Evolutionary conservation across 2,329 filamentous ascomycete species (phyloP).

Genomic region (Talaromyces sp.): DNA sequence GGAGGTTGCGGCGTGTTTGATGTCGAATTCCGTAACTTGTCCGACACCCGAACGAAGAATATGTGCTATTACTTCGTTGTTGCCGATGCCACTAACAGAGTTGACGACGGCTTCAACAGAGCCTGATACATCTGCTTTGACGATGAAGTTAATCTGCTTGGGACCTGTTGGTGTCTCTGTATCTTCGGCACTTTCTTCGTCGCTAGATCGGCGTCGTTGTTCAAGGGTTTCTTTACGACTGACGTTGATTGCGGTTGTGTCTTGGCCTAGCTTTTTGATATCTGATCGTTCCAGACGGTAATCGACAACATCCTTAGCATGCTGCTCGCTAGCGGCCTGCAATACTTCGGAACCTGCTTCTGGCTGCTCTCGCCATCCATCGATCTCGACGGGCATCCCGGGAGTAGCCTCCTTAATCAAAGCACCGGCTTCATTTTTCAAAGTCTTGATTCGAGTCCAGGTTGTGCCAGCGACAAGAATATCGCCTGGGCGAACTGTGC

Average conservation of each 20-base stretch:
- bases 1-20: slow-evolving; percentile 79
- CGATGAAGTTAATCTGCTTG: slow-evolving; percentile 69
- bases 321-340: slow-evolving; percentile 74
- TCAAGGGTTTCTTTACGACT: slow-evolving; percentile 60
- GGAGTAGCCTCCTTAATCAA: slow-evolving; percentile 72
- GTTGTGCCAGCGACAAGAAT: slow-evolving; percentile 83
- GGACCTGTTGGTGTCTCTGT: slow-evolving; percentile 48
- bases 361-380: slow-evolving; percentile 91
- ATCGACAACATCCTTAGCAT: slow-evolving; percentile 72
- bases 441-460: slow-evolving; percentile 78
- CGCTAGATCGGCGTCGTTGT: slow-evolving; percentile 36
- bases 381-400: slow-evolving; percentile 84
- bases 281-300: slow-evolving; percentile 72
- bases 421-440: slow-evolving; percentile 80
- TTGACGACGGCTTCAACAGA: slow-evolving; percentile 88
- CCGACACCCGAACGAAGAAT: slow-evolving; percentile 78
- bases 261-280: slow-evolving; percentile 60
- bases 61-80: slow-evolving; percentile 73
- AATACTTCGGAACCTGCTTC: slow-evolving; percentile 82
- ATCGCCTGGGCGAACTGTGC: slow-evolving; percentile 77
- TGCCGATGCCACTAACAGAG: slow-evolving; percentile 73
- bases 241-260: slow-evolving; percentile 76
- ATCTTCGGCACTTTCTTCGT: slow-evolving; percentile 32
- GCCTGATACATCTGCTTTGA: slow-evolving; percentile 91
- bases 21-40: slow-evolving; percentile 75